Percentiles rank a stretch among this genome's conserved stretches.
phyloP scores from a whole-genome alignment of 2,329 filamentous ascomycete species.

The Aspergillus spinulosporus region DNA sequence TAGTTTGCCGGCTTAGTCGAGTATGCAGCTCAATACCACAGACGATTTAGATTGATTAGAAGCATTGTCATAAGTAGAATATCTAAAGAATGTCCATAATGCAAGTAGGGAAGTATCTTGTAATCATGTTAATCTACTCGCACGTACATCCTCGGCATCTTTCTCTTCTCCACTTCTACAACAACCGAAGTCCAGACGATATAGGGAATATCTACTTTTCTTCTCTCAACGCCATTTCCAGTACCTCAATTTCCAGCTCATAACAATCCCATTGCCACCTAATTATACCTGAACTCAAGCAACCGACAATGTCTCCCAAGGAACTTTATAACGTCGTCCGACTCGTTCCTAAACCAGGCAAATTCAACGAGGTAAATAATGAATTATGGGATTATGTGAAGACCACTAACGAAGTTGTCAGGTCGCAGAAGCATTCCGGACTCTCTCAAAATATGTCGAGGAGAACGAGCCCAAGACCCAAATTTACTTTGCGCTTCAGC shows the following conservation, averaged over 20 bases:
- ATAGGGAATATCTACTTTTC: not conserved
- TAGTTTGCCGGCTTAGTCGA: too few species aligned
- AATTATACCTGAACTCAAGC: not conserved
- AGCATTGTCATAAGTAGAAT: too few species aligned
- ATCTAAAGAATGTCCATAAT: not conserved
- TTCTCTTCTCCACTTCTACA: constrained; percentile 8
- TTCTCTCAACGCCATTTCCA: not conserved
- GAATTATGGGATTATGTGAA: not conserved
- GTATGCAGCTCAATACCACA: too few species aligned
- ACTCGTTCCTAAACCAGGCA: constrained; percentile 24
- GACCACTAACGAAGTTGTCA: not conserved
- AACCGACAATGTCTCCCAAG: constrained; percentile 12
- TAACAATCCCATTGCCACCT: not conserved
- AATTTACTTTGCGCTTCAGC: constrained; percentile 24
- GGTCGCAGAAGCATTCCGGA: constrained; percentile 21
- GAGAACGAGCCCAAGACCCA: constrained; percentile 23
- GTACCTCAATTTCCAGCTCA: not conserved
- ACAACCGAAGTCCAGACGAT: constrained; percentile 6
- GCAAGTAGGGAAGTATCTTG: not conserved
- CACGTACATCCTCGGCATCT: constrained; percentile 15
- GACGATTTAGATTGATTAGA: too few species aligned
- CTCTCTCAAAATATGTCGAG: constrained; percentile 20
- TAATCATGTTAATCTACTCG: not conserved
- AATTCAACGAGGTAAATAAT: constrained; percentile 21
- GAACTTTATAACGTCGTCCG: constrained; percentile 25